These are phyloP conservation scores for Eimeria acervulina DNA, from an alignment of 169 alveolate species.

Conservation along the genomic window DNA sequence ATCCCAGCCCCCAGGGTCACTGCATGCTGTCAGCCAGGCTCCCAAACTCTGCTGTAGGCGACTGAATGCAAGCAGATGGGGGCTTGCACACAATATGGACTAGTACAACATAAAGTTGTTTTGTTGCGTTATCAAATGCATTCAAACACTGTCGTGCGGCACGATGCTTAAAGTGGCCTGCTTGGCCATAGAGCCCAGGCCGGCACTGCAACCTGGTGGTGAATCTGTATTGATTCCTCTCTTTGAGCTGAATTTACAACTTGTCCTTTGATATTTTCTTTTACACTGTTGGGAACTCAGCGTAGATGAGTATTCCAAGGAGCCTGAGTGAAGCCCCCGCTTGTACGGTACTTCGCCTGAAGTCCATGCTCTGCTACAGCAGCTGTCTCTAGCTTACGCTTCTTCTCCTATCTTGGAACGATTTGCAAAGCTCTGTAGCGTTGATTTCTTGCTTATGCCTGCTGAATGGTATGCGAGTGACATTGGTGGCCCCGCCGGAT, in stretches of 20 bases:
- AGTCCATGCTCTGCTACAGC: not conserved
- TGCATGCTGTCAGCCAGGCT: not conserved
- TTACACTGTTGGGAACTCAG: not conserved
- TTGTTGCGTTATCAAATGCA: not conserved
- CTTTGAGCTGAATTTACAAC: not conserved
- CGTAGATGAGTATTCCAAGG: not conserved
- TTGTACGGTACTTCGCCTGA: not conserved
- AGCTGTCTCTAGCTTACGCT: not conserved
- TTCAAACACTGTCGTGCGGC: not conserved
- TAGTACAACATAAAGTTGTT: not conserved
- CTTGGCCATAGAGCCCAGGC: not conserved
- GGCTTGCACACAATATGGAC: not conserved
- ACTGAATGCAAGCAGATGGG: not conserved
- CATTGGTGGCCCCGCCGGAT: not conserved
- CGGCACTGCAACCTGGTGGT: not conserved
- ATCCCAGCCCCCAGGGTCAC: conserved; percentile 37
- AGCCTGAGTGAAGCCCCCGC: not conserved
- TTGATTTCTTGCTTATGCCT: not conserved
- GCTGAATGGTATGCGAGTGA: not conserved
- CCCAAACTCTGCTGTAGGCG: not conserved
- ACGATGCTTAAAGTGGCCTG: not conserved
- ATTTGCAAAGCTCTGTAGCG: not conserved
- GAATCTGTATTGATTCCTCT: not conserved
- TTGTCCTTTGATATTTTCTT: not conserved
- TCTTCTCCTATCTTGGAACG: not conserved